phyloP scores from a whole-genome alignment of 2,329 filamentous ascomycete genomes.

The Leptographium wingfieldii region DNA sequence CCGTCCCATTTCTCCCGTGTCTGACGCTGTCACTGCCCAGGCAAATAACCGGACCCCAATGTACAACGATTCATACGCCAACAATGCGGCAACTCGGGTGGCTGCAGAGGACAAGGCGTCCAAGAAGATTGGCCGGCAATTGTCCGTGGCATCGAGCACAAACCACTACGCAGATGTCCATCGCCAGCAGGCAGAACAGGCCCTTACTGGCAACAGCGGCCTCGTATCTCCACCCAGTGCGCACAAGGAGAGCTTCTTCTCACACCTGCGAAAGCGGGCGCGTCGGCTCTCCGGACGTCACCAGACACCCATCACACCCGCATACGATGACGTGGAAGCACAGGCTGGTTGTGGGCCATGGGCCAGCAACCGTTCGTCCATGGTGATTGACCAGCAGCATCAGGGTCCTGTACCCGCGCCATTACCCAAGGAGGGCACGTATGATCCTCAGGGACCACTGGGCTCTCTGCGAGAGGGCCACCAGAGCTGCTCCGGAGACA shows the following conservation, averaged over 20 bases:
- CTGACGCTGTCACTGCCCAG: slow-evolving; percentile 82
- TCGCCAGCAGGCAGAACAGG: slow-evolving; percentile 80
- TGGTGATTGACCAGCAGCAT: slow-evolving; percentile 53
- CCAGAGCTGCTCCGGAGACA: slow-evolving; percentile 16
- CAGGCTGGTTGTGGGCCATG: slow-evolving; percentile 85
- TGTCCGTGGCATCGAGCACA: slow-evolving; percentile 82
- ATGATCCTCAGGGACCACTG: slow-evolving; percentile 48
- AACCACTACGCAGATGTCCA: slow-evolving; percentile 89
- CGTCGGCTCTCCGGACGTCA: slow-evolving; percentile 85
- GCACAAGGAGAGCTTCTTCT: slow-evolving; percentile 96
- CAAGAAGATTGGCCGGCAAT: slow-evolving; percentile 90
- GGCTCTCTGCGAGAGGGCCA: slow-evolving; percentile 37
- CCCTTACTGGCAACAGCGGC: slow-evolving; percentile 69
- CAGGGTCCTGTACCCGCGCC: slow-evolving; percentile 30
- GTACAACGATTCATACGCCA: slow-evolving; percentile 36
- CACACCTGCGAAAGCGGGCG: slow-evolving; percentile 86
- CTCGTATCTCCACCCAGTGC: slow-evolving; percentile 64
- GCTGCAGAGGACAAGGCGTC: slow-evolving; percentile 47
- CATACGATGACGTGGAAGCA: slow-evolving; percentile 80
- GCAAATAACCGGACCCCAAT: slow-evolving; percentile 53
- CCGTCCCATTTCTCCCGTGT: slow-evolving; percentile 88
- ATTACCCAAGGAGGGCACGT: slow-evolving; percentile 39
- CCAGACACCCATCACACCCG: slow-evolving; percentile 65
- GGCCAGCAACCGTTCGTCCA: slow-evolving; percentile 73
- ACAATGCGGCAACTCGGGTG: slow-evolving; percentile 24